Base-by-base conservation (phyloP, 2,329 filamentous ascomycete genomes). In the Lojkania enalia region DNA sequence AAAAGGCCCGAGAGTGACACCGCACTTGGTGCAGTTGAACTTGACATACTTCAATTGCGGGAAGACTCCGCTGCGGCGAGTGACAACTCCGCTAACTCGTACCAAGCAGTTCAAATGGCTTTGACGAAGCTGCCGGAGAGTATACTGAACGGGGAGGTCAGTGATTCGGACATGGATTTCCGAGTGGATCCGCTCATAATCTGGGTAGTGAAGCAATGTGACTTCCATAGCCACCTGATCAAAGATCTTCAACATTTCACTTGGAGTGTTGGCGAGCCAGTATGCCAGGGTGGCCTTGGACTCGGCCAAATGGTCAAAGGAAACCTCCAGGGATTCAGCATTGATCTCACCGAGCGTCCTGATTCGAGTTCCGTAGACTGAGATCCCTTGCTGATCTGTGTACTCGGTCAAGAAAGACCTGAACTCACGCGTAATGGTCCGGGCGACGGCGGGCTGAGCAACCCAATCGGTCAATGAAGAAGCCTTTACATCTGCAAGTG, bases 11-110 rank as follows among this genome's bases (percentile, higher is more conserved):
- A 99, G 81, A 0, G 90, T 96, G 35, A 88, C 82, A 49, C 89
- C 88, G 63, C 94, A 99, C 74, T 96, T 99, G 46, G 79, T 84
- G 73, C 94, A 99, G 74, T 96, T 89, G 65, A 99, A 97, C 74
- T 96, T 96, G 74, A 99, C 89, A 70, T 97, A 96, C 71, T 97
- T 97, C 49, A 99, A 78, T 74, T 99, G 94, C 2, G 94, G 94
- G 69, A 99, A 99, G 36, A 99, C 95, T 44, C 94, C 94, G 19
- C 86, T 95, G 56, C 94, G 84, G 52, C 94, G 85, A 23, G 94
- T 99, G 20, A 99, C 94, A 3, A 99, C 94, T 56, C 94, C 94
- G 58, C 87, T 91, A 42, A 99, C 94, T 41, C 92, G 86, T 29
- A 99, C 88, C 32, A 99, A 79, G 61, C 91, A 96, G 77, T 99